Conservation (phyloP, 2,329 filamentous ascomycete genomes). For the Zopfia rhizophila region DNA sequence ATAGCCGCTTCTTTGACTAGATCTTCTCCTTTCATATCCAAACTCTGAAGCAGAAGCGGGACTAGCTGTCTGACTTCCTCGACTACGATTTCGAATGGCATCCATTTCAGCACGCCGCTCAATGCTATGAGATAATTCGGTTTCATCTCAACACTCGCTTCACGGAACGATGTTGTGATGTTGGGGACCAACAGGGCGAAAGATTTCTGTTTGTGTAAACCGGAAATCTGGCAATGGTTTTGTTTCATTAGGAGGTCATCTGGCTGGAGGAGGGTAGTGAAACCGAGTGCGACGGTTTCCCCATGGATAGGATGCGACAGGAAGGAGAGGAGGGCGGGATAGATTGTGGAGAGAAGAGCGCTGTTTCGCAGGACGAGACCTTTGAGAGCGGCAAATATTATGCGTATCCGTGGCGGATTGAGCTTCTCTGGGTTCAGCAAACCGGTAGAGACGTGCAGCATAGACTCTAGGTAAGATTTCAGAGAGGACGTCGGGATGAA, state of each 20-base stretch:
- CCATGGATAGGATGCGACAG: slow-evolving; percentile 63
- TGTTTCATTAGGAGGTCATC: slow-evolving; percentile 69
- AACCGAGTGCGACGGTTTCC: slow-evolving; percentile 64
- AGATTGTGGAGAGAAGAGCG: slow-evolving; percentile 54
- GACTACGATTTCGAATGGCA: slow-evolving; percentile 69
- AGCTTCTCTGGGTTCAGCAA: slow-evolving; percentile 43
- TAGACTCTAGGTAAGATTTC: slow-evolving; percentile 51
- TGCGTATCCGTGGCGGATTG: slow-evolving; percentile 58
- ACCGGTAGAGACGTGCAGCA: slow-evolving; percentile 46
- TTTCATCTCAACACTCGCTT: slow-evolving; percentile 59
- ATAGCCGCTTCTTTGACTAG: slow-evolving; percentile 70
- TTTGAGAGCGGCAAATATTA: slow-evolving; percentile 70
- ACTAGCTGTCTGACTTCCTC: slow-evolving; percentile 67
- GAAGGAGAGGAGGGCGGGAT: slow-evolving; percentile 59
- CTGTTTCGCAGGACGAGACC: slow-evolving; percentile 68
- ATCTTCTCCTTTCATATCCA: slow-evolving; percentile 65
- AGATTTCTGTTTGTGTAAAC: slow-evolving; percentile 71
- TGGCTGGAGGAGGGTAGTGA: slow-evolving; percentile 67
- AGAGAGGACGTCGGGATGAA: slow-evolving; percentile 55
- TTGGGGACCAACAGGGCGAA: slow-evolving; percentile 69
- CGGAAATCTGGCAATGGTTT: slow-evolving; percentile 70
- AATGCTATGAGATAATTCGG: slow-evolving; percentile 72
- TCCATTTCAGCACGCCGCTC: slow-evolving; percentile 68
- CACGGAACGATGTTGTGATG: slow-evolving; percentile 64
- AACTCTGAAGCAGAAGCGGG: slow-evolving; percentile 70